A percentile compares a stretch with the other conserved stretches of the same genome.
Conservation (phyloP, 352 stramenopile genomes). For the Globisporangium viniferum region DNA sequence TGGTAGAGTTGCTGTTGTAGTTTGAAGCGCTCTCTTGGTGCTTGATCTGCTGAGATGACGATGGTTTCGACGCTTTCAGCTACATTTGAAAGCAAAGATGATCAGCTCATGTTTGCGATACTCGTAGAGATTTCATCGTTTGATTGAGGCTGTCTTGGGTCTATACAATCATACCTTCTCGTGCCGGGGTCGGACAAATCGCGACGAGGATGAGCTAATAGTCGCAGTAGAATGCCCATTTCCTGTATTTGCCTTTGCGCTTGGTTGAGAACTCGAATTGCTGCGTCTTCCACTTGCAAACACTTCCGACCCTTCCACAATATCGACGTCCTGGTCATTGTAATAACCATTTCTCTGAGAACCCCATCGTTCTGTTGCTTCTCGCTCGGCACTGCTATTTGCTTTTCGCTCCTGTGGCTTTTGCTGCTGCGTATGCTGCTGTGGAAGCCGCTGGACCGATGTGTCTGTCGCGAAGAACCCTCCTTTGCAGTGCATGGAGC, state of each 20-base stretch:
- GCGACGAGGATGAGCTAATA: not conserved
- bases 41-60: not conserved
- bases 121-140: not conserved
- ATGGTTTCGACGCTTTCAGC: not conserved
- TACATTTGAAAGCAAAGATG: not conserved
- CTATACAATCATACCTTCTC: conserved; percentile 14
- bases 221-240: not conserved
- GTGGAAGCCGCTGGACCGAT: not conserved
- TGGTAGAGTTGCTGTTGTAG: conserved; percentile 3
- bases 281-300: conserved; percentile 6
- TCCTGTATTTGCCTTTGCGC: not conserved
- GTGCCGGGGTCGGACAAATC: conserved; percentile 16
- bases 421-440: not conserved
- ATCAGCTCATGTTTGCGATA: not conserved
- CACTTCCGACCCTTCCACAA: conserved; percentile 7
- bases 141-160: not conserved
- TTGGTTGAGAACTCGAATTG: not conserved
- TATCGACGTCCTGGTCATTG: not conserved
- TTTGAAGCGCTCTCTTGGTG: not conserved
- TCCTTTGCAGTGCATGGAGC: conserved; percentile 48
- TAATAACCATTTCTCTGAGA: not conserved
- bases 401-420: conserved; percentile 5
- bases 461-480: conserved; percentile 45
- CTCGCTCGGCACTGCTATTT: not conserved
- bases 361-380: not conserved